Evolutionary conservation across 2,329 filamentous ascomycete genomes (phyloP).

Genomic region (Paraphoma chrysanthemicola): DNA sequence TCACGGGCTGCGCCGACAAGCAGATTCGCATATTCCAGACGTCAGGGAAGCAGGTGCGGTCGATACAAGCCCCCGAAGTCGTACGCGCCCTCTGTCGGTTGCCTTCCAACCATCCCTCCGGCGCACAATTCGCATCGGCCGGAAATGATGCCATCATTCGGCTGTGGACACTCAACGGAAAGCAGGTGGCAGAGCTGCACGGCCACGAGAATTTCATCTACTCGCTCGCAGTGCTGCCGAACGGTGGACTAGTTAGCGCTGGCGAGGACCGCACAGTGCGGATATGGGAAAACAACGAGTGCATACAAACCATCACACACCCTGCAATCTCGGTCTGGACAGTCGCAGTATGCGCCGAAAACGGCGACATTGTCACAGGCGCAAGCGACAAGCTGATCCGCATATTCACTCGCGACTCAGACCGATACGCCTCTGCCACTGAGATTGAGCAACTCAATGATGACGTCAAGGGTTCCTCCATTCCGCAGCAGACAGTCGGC

Average conservation of each 20-base stretch:
- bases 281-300: slow-evolving; percentile 83
- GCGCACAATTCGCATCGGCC: slow-evolving; percentile 92
- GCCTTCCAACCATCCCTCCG: slow-evolving; percentile 76
- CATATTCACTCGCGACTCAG: slow-evolving; percentile 77
- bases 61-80: slow-evolving; percentile 75
- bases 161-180: slow-evolving; percentile 83
- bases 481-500: slow-evolving; percentile 82
- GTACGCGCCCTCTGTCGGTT: slow-evolving; percentile 88
- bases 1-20: slow-evolving; percentile 86
- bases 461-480: slow-evolving; percentile 80
- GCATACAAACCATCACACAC: slow-evolving; percentile 94
- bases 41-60: slow-evolving; percentile 68
- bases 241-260: slow-evolving; percentile 87
- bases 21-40: slow-evolving; percentile 82
- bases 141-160: slow-evolving; percentile 91
- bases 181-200: slow-evolving; percentile 76
- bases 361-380: slow-evolving; percentile 91
- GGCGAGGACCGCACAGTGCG: slow-evolving; percentile 94
- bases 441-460: slow-evolving; percentile 79
- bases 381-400: slow-evolving; percentile 87
- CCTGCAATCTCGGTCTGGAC: slow-evolving; percentile 96
- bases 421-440: slow-evolving; percentile 73
- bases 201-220: slow-evolving; percentile 98
- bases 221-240: slow-evolving; percentile 76
- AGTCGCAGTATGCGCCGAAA: slow-evolving; percentile 81